Evolutionary conservation across 441 rosid species (phyloP), one percentile per base, ranked within the genome.

Genomic region (Syzygium syzygioides): DNA sequence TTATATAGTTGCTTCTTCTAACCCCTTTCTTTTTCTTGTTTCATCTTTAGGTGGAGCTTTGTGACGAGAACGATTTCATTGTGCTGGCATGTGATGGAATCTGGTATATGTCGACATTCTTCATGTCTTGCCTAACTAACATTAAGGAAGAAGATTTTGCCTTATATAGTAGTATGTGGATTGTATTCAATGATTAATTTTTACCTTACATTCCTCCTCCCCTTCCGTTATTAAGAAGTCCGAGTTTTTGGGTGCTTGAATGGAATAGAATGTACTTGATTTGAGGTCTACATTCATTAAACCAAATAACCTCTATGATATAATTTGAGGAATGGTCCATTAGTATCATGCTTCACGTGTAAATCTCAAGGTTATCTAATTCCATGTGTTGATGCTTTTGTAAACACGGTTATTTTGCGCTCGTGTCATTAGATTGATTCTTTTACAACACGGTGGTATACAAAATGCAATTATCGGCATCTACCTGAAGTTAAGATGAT

Each of bases 31-130:
- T 88, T 84, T 60, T n/a, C 86, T 45, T 18, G 56, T 79, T 34
- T 62, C 48, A 87, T 90, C 90, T 89, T 87, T 87, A 96, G 99
- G 97, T 96, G 90, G 99, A 97, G 93, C 99, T 98, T 85, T 97
- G 98, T 45, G 97, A 95, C n/a, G 99, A 97, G 68, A 99, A 98
- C 86, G 99, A 98, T 86, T 98, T 98, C 92, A 86, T 95, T 84
- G 97, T 96, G 90, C 94, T 98, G 90, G 99, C 99, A 76, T 97
- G 99, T 88, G 99, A 98, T 88, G 99, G 99, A 91, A 94, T 95
- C 89, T 95, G 96, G 96, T 95, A 89, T 76, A 12, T 37, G 18
- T 76, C n/a, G 7, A 37, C 28, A 76, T 76, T 76, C 52, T 37
- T 76, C 17, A 23, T 25, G n/a, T 76, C 52, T 41, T 37, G 52